Base-by-base conservation (phyloP, 306 rosid genomes). In the Glycyrrhiza uralensis region DNA sequence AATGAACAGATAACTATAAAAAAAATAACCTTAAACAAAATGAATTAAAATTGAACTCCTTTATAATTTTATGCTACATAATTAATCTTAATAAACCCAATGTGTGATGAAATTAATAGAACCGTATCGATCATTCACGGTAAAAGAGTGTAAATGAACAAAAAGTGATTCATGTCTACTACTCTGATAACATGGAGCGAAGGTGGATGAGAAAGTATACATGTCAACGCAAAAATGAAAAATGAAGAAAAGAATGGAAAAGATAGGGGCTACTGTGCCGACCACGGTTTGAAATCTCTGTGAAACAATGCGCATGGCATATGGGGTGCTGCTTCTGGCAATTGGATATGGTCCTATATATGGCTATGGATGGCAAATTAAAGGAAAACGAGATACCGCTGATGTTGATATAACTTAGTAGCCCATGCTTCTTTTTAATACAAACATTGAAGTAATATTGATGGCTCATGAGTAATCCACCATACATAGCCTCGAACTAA, bases 281-380 rank as follows among this genome's bases (percentile, higher is more conserved):
- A 72, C 83, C 79, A 79, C 79, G 69, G 78, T 72, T 44, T 77
- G 59, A 58, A 44, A 12, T 17, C 2, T 9, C 1, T 8, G 65
- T 69, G 15, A 49, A 35, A 52, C 18, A 41, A 41, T 17, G 45
- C 38, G 47, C 45, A 66, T 65, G 42, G n/a, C n/a, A n/a, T n/a
- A n/a, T n/a, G n/a, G n/a, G 66, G 58, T 46, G 59, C n/a, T 60
- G 57, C 64, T 30, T 61, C 42, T 61, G 71, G 23, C 64, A 74
- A 36, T 28, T 39, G 17, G 66, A 47, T 45, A 56, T 58, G 69
- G 59, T 13, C 77, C 32, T 46, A 57, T 61, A 13, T 4, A 39
- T 39, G 33, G 47, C 28, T 5, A 11, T 41, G 36, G 19, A 61
- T 60, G 50, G 5, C 77, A 10, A 44, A 26, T 54, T 39, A 24